phyloP scores from a whole-genome alignment of 768 basidiomycete genomes.

The Cyathus striatus region DNA sequence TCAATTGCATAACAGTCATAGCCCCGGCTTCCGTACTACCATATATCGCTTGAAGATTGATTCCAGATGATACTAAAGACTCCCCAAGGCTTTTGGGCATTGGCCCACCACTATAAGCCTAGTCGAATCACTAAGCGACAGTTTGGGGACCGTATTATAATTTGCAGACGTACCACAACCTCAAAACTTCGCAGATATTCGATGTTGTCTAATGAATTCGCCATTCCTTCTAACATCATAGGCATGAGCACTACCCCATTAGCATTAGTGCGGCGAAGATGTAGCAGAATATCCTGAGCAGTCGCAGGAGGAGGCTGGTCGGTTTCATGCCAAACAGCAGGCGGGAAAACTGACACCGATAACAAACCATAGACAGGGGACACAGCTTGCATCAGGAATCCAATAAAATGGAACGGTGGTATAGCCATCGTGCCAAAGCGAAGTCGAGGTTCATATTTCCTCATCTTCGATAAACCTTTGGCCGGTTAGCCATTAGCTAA shows the following conservation, averaged over 20 bases:
- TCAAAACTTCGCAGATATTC: constrained; percentile 16
- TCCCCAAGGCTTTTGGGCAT: constrained; percentile 31
- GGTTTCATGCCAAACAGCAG: constrained; percentile 13
- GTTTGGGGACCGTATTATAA: background rate
- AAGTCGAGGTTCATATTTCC: constrained; percentile 9
- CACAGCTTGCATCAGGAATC: constrained; percentile 22
- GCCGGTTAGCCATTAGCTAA: too few relatives aligned
- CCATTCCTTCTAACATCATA: constrained; percentile 32
- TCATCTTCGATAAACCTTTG: too few relatives aligned
- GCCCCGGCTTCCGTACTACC: constrained; percentile 33
- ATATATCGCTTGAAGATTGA: constrained; percentile 25
- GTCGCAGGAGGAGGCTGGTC: constrained; percentile 30
- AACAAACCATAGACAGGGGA: constrained; percentile 17
- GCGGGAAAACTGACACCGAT: constrained; percentile 26
- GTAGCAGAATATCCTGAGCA: constrained; percentile 32
- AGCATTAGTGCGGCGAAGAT: constrained; percentile 19
- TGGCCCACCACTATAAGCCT: constrained; percentile 31
- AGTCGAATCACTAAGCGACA: background rate
- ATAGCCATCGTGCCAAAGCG: constrained; percentile 22
- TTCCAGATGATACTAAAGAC: constrained; percentile 23
- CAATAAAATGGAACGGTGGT: constrained; percentile 35
- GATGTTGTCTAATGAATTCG: constrained; percentile 17
- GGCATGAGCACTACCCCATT: constrained; percentile 30
- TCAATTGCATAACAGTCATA: constrained; percentile 10
- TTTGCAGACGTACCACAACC: constrained; percentile 18